These are phyloP conservation scores for Trichoderma sp. DNA, from an alignment of 2,329 filamentous ascomycete genomes.

Conservation along the genomic window DNA sequence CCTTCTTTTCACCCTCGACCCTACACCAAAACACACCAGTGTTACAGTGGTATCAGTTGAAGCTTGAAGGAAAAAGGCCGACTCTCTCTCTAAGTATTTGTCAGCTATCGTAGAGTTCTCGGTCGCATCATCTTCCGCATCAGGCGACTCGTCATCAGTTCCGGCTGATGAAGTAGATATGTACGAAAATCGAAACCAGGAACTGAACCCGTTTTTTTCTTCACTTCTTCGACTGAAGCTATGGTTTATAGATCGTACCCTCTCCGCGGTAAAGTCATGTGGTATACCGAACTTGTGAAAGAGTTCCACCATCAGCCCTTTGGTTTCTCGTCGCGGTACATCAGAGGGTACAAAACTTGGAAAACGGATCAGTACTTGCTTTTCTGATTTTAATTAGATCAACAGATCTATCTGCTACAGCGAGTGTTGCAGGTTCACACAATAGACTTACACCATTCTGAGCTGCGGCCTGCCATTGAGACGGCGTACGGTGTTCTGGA, in stretches of 20 bases:
- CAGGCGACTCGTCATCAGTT: background rate
- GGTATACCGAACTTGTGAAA: conserved; percentile 33
- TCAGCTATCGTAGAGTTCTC: conserved; percentile 18
- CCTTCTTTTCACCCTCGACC: conserved; percentile 24
- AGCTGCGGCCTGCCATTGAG: conserved; percentile 27
- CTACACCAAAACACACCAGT: conserved; percentile 29
- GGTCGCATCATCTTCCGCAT: background rate
- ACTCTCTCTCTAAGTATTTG: conserved; percentile 30
- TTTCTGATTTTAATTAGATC: background rate
- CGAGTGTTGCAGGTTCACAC: background rate
- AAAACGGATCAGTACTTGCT: background rate
- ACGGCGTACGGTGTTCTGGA: conserved; percentile 24
- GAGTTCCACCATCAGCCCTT: conserved; percentile 27
- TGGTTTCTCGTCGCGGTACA: conserved; percentile 25
- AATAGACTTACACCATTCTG: conserved; percentile 30
- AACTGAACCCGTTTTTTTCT: conserved; percentile 24
- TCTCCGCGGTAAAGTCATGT: conserved; percentile 32
- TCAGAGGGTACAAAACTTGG: conserved; percentile 32
- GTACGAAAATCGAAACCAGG: conserved; percentile 36
- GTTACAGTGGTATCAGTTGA: conserved; percentile 22
- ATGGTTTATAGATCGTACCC: conserved; percentile 32
- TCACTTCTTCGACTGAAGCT: conserved; percentile 33
- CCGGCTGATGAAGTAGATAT: background rate
- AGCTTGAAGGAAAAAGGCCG: conserved; percentile 29
- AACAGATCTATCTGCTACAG: background rate